Evolutionary conservation across 768 basidiomycete genomes (phyloP).

Genomic region (Ephemerocybe angulata): DNA sequence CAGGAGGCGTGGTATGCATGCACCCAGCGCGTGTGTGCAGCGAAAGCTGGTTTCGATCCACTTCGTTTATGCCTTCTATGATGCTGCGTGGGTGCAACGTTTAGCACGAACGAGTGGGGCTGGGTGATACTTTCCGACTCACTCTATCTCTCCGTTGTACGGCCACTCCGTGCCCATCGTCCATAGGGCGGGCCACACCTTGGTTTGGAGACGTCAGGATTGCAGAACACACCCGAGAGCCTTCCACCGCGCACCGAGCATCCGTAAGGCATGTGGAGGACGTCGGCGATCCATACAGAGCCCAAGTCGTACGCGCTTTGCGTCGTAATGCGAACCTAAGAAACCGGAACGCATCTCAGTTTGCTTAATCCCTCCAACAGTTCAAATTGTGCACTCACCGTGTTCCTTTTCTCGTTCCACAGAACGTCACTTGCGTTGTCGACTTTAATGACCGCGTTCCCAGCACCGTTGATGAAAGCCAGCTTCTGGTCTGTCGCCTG

Average conservation of each 20-base stretch:
- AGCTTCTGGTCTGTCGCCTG: conserved; percentile 37
- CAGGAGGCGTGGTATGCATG: conserved; percentile 21
- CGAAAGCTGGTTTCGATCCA: conserved; percentile 50
- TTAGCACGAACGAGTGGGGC: no score
- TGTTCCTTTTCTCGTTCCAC: conserved; percentile 45
- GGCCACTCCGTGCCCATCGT: conserved; percentile 44
- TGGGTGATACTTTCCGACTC: conserved; percentile 6
- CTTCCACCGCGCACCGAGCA: conserved; percentile 34
- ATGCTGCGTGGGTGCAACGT: conserved; percentile 35
- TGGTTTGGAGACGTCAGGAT: not conserved
- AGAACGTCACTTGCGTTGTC: conserved; percentile 62
- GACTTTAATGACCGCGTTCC: conserved; percentile 66
- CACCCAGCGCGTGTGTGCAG: conserved; percentile 46
- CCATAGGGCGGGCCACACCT: conserved; percentile 46
- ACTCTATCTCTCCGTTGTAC: conserved; percentile 41
- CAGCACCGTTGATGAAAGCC: conserved; percentile 51
- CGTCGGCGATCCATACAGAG: conserved; percentile 41
- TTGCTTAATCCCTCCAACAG: no score
- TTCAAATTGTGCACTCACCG: no score
- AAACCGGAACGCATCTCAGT: no score
- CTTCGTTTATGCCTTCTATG: conserved; percentile 57
- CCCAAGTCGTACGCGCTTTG: conserved; percentile 38
- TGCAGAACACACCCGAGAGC: not conserved
- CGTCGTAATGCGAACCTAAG: conserved; percentile 41
- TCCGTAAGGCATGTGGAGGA: conserved; percentile 50